Base-by-base conservation (phyloP, 2,329 filamentous ascomycete genomes). In the Trichoderma sp. region DNA sequence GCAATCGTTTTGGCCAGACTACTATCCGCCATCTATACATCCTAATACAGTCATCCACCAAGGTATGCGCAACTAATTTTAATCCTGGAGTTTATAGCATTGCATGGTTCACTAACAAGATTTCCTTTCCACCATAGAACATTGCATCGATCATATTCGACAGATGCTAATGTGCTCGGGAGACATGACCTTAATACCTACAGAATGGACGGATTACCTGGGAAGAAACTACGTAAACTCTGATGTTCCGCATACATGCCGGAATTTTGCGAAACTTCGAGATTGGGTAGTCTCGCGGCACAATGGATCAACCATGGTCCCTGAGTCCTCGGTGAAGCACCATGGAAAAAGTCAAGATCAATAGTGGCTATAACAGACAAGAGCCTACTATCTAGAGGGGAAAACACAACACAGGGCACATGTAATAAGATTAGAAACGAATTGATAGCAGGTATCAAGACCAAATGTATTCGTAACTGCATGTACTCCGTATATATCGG, bases 401-500 rank as follows among this genome's bases (percentile, higher is more conserved):
- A 12, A 34, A 12, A 12, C 32, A 34, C 32, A 34, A 34, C 32
- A 34, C 32, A 34, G 11, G 32, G 9, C 3, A 11, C 32, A 11
- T 3, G 11, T 34, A 4, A 12, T 34, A 5, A 34, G 11, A 5
- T 6, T 43, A 15, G 6, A 43, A 43, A 43, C 0, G 18, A 21
- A 9, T 6, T 6, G 15, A 58, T 21, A 24, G 28, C 57, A 60
- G 56, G 15, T 47, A 43, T 70, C 15, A 51, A 70, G 56, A 57
- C 57, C 43, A 58, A 43, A 47, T 70, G 28, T 62, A 62, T 70
- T 62, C 57, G 30, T 62, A 62, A 62, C 43, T 51, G 67, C 56
- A 62, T 70, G 36, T 70, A 47, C 53, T 51, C 56, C 18, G 65
- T 69, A 62, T 70, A 18, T 70, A 39, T 70, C 57, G 30, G 34